phyloP scores from a whole-genome alignment of 1,284 basidiomycete genomes.

The Microstroma glucosiphilum region DNA sequence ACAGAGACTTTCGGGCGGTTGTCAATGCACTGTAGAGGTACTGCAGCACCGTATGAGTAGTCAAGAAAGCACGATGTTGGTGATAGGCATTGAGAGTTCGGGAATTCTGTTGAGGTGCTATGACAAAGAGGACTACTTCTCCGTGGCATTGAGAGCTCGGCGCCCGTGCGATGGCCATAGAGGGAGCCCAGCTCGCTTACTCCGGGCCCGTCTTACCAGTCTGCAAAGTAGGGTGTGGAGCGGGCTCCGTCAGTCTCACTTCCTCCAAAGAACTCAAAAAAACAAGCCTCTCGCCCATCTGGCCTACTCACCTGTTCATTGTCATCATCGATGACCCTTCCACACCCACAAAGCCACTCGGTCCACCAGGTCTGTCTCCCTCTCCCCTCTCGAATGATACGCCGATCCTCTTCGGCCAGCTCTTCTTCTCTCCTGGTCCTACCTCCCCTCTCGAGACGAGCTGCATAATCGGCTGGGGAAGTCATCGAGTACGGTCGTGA shows the following conservation, averaged over 20 bases:
- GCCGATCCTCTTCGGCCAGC: conserved; percentile 1
- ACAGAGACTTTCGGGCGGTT: too few relatives aligned
- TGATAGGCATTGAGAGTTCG: too few relatives aligned
- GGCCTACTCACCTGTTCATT: background rate
- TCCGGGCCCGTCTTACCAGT: conserved; percentile 7
- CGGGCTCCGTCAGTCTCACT: too few relatives aligned
- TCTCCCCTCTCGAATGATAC: conserved; percentile 1
- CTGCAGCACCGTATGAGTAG: too few relatives aligned
- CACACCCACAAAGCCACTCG: conserved; percentile 6
- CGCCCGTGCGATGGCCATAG: too few relatives aligned
- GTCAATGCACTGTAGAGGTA: too few relatives aligned
- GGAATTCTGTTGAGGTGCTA: too few relatives aligned
- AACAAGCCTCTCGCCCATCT: too few relatives aligned
- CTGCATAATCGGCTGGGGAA: background rate
- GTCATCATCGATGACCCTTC: conserved; percentile 2
- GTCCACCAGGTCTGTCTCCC: conserved; percentile 6
- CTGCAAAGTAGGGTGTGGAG: background rate
- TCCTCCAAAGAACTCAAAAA: too few relatives aligned
- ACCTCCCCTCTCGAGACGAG: background rate
- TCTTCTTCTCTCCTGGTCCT: background rate
- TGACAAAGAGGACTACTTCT: too few relatives aligned
- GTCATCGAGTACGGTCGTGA: background rate
- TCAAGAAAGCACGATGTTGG: too few relatives aligned
- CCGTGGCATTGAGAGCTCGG: too few relatives aligned
- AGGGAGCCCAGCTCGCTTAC: background rate